Percentiles rank a stretch among this genome's conserved stretches.
Evolutionary conservation across 1,284 basidiomycete species (phyloP).

Genomic region (Melampsora larici-populina): DNA sequence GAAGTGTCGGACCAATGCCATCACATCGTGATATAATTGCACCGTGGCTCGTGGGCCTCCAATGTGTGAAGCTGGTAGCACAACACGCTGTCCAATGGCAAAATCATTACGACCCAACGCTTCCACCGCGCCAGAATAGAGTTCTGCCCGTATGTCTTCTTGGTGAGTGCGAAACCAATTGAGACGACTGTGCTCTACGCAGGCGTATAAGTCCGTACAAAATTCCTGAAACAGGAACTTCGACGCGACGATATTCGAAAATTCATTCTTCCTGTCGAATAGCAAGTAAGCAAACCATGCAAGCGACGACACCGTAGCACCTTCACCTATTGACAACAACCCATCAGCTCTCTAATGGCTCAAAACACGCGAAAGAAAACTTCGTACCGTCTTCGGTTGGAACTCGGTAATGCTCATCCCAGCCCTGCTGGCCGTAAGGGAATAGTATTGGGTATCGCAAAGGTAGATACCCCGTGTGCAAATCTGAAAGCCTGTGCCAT

Average conservation of each 20-base stretch:
- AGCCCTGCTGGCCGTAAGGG: not conserved
- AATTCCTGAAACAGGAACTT: conserved; percentile 5
- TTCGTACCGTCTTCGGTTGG: too few relatives aligned
- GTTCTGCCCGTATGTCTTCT: not conserved
- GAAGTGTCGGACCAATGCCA: too few relatives aligned
- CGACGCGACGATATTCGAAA: not conserved
- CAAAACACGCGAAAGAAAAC: too few relatives aligned
- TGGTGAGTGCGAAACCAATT: not conserved
- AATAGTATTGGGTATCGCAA: conserved; percentile 17
- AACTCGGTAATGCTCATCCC: not conserved
- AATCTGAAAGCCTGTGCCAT: not conserved
- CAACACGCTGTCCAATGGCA: too few relatives aligned
- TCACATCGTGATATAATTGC: too few relatives aligned
- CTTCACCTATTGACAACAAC: too few relatives aligned
- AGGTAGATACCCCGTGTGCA: not conserved
- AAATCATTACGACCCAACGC: conserved; percentile 14
- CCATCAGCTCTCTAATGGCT: too few relatives aligned
- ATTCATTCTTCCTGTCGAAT: not conserved
- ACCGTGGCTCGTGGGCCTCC: too few relatives aligned
- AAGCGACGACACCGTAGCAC: not conserved
- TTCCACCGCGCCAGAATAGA: not conserved
- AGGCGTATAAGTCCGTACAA: not conserved
- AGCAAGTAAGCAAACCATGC: conserved; percentile 10
- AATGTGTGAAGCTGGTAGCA: too few relatives aligned
- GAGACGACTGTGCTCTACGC: not conserved